A percentile compares a stretch with the other conserved stretches of the same genome.
phyloP scores from a whole-genome alignment of 1,139 yeast species.

The Diutina siamensis region DNA sequence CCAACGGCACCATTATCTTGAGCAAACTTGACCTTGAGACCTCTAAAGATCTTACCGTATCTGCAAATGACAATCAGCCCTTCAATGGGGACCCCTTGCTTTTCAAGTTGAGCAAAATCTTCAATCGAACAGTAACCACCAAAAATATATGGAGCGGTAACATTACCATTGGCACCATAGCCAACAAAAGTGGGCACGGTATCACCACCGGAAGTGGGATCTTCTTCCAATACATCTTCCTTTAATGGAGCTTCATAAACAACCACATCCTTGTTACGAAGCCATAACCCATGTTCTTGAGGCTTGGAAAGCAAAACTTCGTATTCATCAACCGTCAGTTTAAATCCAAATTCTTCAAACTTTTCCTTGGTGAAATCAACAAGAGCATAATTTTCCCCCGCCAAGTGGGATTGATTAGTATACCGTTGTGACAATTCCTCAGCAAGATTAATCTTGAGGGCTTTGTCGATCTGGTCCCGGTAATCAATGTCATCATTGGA shows the following conservation, averaged over 20 bases:
- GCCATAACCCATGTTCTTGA: constrained; percentile 32
- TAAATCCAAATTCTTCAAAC: constrained; percentile 37
- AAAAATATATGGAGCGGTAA: constrained; percentile 44
- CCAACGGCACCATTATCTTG: constrained; percentile 53
- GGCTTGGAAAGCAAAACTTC: constrained; percentile 19
- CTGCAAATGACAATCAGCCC: constrained; percentile 50
- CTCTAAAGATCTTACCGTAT: constrained; percentile 51
- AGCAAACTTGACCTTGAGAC: constrained; percentile 58
- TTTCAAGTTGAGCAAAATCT: constrained; percentile 37
- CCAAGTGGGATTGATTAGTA: constrained; percentile 54
- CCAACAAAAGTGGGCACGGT: constrained; percentile 53
- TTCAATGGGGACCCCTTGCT: constrained; percentile 32
- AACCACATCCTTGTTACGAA: constrained; percentile 15
- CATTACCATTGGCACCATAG: constrained; percentile 60
- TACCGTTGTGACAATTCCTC: constrained; percentile 29
- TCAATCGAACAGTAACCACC: constrained; percentile 50
- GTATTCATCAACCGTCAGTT: constrained; percentile 8
- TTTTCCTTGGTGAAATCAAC: constrained; percentile 57
- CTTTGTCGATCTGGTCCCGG: constrained; percentile 3
- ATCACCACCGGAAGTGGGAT: constrained; percentile 47
- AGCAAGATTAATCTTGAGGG: constrained; percentile 21
- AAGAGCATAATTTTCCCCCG: constrained; percentile 54
- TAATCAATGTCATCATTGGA: neutral
- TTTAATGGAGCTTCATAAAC: constrained; percentile 51
- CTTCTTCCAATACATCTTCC: constrained; percentile 66